phyloP scores from a whole-genome alignment of 345 rosid genomes.

The Raphanus raphanistrum region DNA sequence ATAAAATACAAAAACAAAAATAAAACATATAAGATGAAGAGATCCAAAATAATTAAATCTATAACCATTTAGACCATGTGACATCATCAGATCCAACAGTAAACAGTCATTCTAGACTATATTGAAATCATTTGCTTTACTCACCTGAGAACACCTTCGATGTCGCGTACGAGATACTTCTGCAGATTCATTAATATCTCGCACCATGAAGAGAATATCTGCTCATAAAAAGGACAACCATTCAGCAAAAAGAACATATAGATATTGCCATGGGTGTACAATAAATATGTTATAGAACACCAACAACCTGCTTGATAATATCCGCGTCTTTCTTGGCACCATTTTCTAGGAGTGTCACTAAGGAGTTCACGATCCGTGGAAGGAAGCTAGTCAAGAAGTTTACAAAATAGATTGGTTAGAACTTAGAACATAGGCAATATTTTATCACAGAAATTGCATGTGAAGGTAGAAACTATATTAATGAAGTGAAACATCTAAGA shows the following conservation, averaged over 20 bases:
- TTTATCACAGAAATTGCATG: constrained; percentile 1
- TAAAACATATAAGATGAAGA: background rate
- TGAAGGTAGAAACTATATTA: background rate
- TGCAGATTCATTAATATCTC: constrained; percentile 64
- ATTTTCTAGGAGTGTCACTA: constrained; percentile 59
- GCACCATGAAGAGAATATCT: constrained; percentile 81
- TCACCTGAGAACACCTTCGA: constrained; percentile 64
- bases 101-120: constrained; percentile 4
- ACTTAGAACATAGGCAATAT: constrained; percentile 4
- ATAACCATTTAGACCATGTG: constrained; percentile 4
- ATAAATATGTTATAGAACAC: constrained; percentile 15
- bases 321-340: constrained; percentile 92
- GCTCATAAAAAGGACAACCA: constrained; percentile 33
- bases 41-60: background rate
- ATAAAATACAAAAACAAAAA: background rate
- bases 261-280: background rate
- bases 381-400: constrained; percentile 55
- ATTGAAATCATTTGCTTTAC: constrained; percentile 29
- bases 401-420: constrained; percentile 18
- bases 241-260: constrained; percentile 6
- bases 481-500: no score
- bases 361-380: constrained; percentile 59
- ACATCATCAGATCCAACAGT: constrained; percentile 20
- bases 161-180: constrained; percentile 59
- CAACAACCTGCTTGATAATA: constrained; percentile 79